Conservation (phyloP, 2,329 filamentous ascomycete genomes). For the Colletotrichum endophyticum region DNA sequence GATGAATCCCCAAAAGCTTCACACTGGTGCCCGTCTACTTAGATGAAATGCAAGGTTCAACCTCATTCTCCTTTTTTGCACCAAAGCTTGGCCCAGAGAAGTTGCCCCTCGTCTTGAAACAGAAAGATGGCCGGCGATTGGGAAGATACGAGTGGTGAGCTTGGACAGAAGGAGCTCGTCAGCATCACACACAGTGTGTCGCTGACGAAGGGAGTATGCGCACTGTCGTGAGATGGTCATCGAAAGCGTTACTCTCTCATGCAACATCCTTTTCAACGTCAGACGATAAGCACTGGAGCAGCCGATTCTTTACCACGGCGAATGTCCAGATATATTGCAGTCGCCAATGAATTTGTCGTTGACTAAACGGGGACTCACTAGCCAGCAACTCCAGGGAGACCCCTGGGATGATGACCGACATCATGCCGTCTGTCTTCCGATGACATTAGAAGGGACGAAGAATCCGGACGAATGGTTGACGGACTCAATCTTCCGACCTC, state of each 20-base stretch:
- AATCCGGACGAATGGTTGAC: neutral
- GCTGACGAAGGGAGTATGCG: neutral
- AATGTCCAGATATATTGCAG: neutral
- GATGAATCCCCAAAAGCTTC: neutral
- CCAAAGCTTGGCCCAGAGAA: neutral
- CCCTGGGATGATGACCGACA: neutral
- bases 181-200: neutral
- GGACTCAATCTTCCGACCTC: neutral
- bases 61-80: neutral
- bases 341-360: neutral
- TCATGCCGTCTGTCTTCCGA: neutral
- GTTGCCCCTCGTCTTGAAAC: neutral
- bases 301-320: neutral
- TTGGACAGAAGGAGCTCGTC: neutral
- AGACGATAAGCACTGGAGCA: neutral
- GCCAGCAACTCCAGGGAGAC: neutral
- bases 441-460: neutral
- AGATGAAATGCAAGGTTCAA: neutral
- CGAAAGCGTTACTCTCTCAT: neutral
- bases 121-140: neutral
- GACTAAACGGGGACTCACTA: neutral
- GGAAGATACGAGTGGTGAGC: neutral
- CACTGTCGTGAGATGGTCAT: neutral
- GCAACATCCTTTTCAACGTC: neutral
- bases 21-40: neutral